Conservation (phyloP, 2,329 filamentous ascomycete genomes). For the Didymella pinodella region DNA sequence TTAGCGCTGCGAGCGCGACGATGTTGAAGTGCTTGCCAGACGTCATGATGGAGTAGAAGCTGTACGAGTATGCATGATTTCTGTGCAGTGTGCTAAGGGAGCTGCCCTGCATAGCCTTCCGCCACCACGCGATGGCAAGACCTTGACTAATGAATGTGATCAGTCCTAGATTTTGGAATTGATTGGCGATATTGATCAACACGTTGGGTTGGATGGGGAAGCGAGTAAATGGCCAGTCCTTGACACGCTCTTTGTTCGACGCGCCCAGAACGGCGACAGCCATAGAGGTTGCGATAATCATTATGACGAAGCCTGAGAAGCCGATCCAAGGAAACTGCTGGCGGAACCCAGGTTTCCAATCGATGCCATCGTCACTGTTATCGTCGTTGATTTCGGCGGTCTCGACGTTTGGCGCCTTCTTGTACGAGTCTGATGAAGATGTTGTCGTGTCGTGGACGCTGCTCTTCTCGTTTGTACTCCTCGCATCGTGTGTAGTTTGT, state of each 20-base stretch:
- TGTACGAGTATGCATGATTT: slow-evolving; percentile 37
- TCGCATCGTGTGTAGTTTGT: neutral
- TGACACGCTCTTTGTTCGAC: slow-evolving; percentile 27
- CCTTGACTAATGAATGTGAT: slow-evolving; percentile 35
- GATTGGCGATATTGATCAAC: slow-evolving; percentile 37
- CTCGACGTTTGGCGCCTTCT: slow-evolving; percentile 15
- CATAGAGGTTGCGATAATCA: slow-evolving; percentile 32
- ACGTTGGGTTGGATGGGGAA: slow-evolving; percentile 37
- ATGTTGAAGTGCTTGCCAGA: slow-evolving; percentile 35
- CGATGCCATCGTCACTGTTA: slow-evolving; percentile 25
- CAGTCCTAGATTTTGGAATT: slow-evolving; percentile 35
- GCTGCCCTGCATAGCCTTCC: slow-evolving; percentile 34
- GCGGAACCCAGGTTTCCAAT: slow-evolving; percentile 35
- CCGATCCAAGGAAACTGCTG: slow-evolving; percentile 37
- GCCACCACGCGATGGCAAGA: slow-evolving; percentile 39
- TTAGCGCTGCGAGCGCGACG: slow-evolving; percentile 35
- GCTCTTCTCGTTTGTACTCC: slow-evolving; percentile 6
- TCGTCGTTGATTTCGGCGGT: slow-evolving; percentile 22
- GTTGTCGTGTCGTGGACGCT: slow-evolving; percentile 10
- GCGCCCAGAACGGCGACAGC: slow-evolving; percentile 26
- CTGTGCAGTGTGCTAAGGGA: slow-evolving; percentile 30
- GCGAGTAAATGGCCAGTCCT: slow-evolving; percentile 31
- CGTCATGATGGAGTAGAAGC: slow-evolving; percentile 34
- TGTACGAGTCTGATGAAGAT: slow-evolving; percentile 12
- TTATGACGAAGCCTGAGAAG: slow-evolving; percentile 28